Evolutionary conservation across 2,329 filamentous ascomycete genomes (phyloP).

Genomic region (Rhynchosporium agropyri): DNA sequence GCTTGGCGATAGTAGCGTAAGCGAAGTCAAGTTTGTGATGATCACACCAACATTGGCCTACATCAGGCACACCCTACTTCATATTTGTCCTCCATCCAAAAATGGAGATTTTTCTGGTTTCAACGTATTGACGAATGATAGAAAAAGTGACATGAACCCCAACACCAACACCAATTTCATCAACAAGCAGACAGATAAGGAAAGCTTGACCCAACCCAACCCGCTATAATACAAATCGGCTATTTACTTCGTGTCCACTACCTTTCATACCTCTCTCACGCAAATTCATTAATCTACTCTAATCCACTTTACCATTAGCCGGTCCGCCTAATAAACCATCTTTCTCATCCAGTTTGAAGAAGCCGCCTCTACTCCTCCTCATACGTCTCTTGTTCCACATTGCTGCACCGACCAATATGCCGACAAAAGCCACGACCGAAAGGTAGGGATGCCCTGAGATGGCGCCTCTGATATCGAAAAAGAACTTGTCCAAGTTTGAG

Average conservation of each 20-base stretch:
- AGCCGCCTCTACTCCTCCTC: conserved; percentile 56
- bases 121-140: not conserved
- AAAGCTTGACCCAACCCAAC: conserved; percentile 26
- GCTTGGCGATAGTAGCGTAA: no score
- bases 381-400: conserved; percentile 59
- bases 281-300: conserved; percentile 17
- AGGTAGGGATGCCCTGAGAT: conserved; percentile 63
- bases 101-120: no score
- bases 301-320: conserved; percentile 56
- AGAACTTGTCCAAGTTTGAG: conserved; percentile 69
- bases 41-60: no score
- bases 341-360: conserved; percentile 67
- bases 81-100: not conserved
- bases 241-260: not conserved
- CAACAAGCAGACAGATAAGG: conserved; percentile 13
- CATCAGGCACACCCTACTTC: no score
- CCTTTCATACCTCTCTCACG: conserved; percentile 7
- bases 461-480: conserved; percentile 64
- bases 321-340: conserved; percentile 65
- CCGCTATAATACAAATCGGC: conserved; percentile 27
- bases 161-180: not conserved
- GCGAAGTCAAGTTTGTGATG: no score
- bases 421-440: conserved; percentile 59
- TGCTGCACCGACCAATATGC: conserved; percentile 55
- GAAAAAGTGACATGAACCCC: conserved; percentile 8